Base-by-base conservation (phyloP, 1,284 basidiomycete species). In the Thelephora terrestris region DNA sequence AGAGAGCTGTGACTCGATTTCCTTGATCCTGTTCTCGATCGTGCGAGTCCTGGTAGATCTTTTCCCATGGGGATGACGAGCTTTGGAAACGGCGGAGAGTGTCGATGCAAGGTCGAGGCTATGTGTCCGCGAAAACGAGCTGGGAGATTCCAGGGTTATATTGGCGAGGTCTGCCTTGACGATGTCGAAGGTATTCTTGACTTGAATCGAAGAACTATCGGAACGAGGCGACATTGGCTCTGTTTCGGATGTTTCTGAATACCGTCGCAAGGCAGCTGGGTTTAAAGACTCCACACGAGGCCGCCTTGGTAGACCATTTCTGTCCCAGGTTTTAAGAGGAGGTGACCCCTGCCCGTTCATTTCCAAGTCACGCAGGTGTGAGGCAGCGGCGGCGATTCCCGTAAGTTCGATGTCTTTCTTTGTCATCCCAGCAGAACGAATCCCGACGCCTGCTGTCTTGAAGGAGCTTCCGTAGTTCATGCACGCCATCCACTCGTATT, bases 381-480 rank as follows among this genome's bases (percentile, higher is more conserved):
- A 90, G 16, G 81, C 78, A 14, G 90, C 90, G 10, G 90, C 89
- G 21, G 87, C 89, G 17, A 86, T 78, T 7, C 88, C 89, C 3
- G 87, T 86, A 42, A 88, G 71, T 50, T 85, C 77, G 25, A 86
- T 79, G 57, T 85, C 85, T 55, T 75, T 75, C 44, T 75, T 72
- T 20, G 81, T 77, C 72, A 91, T 79, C 10, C 76, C 78, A 9
- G 75, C 65, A 0, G 85, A 75, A 14, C 91, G 81, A 76, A 96
- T 92, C 43, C 81, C 77, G 39, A 97, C 74, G n/a, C 85, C 87
- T 7, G 81, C 76, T 2, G 88, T 82, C 64, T 85, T 91, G 77
- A 97, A 98, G 7, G 89, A 76, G 52, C 91, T 87, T 6, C 91
- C 93, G 62, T 96, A 98, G 66, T 99, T 99, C 63, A 99, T 92